A percentile compares a stretch with the other conserved stretches of the same genome.
Evolutionary conservation across 495 filamentous ascomycete genomes (phyloP).

Genomic region (Aspergillus cristatus): DNA sequence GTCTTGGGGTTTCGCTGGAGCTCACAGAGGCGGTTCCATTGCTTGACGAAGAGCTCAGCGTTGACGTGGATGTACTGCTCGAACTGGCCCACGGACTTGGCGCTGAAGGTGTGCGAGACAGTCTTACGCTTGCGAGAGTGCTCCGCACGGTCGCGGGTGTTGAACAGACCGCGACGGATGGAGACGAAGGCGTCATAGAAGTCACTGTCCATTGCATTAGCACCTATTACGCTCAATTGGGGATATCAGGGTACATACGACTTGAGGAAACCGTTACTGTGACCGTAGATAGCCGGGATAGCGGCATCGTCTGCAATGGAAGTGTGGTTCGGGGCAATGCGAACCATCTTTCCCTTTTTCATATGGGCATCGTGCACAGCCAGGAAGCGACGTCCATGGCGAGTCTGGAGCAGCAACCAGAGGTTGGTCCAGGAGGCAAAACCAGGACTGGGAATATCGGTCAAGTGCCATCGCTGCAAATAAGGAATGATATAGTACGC

Average conservation of each 20-base stretch:
- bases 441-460: conserved; percentile 58
- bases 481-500: conserved; percentile 65
- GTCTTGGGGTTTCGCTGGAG: conserved; percentile 34
- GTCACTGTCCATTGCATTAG: conserved; percentile 39
- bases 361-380: conserved; percentile 65
- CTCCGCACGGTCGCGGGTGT: conserved; percentile 72
- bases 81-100: conserved; percentile 74
- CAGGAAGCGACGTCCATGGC: conserved; percentile 57
- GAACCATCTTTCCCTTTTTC: conserved; percentile 53
- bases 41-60: conserved; percentile 60
- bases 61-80: conserved; percentile 85
- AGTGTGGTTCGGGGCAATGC: conserved; percentile 52
- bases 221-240: too few species aligned
- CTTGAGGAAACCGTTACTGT: conserved; percentile 70
- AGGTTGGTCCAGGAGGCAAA: conserved; percentile 62
- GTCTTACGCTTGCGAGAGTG: conserved; percentile 88
- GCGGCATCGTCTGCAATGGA: conserved; percentile 51
- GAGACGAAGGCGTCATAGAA: conserved; percentile 92
- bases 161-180: conserved; percentile 81
- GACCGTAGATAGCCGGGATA: conserved; percentile 47
- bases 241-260: conserved; percentile 37
- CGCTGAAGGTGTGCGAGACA: conserved; percentile 77
- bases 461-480: conserved; percentile 52
- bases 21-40: conserved; percentile 54
- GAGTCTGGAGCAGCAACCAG: conserved; percentile 64